Evolutionary conservation across 1,139 yeast genomes (phyloP).

Genomic region (Candida tetrigidarum): DNA sequence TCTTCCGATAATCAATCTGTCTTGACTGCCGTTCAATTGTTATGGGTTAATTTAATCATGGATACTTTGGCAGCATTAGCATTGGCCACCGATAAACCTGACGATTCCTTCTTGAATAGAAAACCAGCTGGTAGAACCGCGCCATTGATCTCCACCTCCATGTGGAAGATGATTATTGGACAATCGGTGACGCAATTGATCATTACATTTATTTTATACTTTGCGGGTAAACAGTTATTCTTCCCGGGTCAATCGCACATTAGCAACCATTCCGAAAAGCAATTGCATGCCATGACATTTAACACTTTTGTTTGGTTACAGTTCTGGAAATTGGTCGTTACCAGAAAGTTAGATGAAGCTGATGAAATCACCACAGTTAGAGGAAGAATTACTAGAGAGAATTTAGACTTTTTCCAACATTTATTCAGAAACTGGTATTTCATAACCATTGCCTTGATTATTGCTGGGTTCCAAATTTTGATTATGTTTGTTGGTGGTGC

Average conservation of each 20-base stretch:
- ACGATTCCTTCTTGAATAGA: slow-evolving; percentile 73
- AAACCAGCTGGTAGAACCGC: slow-evolving; percentile 83
- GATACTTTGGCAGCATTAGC: slow-evolving; percentile 98
- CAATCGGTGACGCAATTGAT: slow-evolving; percentile 79
- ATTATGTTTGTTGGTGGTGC: slow-evolving; percentile 98
- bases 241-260: slow-evolving; percentile 41
- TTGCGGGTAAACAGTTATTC: slow-evolving; percentile 72
- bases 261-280: slow-evolving; percentile 52
- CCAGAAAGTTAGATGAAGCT: slow-evolving; percentile 91
- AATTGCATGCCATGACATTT: slow-evolving; percentile 84
- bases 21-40: slow-evolving; percentile 92
- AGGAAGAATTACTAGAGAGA: slow-evolving; percentile 60
- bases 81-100: slow-evolving; percentile 96
- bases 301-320: slow-evolving; percentile 98
- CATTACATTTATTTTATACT: slow-evolving; percentile 80
- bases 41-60: slow-evolving; percentile 98
- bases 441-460: slow-evolving; percentile 67
- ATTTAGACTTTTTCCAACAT: slow-evolving; percentile 83
- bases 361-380: slow-evolving; percentile 62
- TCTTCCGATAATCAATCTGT: slow-evolving; percentile 73
- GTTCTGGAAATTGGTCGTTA: slow-evolving; percentile 89
- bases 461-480: slow-evolving; percentile 81
- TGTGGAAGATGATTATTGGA: slow-evolving; percentile 99
- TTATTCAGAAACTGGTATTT: slow-evolving; percentile 84
- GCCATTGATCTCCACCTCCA: slow-evolving; percentile 85